phyloP scores from a whole-genome alignment of 1,139 yeast genomes.

The Taphrina communis region DNA sequence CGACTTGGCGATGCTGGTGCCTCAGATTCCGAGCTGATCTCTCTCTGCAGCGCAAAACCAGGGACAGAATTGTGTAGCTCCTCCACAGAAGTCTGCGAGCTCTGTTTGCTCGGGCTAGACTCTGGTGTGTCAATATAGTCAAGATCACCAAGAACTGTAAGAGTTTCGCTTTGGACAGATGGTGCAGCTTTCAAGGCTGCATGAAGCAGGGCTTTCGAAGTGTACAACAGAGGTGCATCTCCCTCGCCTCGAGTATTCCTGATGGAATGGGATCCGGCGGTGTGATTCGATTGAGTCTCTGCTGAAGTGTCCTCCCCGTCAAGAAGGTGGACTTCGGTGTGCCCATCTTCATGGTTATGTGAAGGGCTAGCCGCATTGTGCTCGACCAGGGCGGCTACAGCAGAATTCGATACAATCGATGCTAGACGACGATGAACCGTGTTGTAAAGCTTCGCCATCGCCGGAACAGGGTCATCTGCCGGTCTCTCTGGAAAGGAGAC shows the following conservation, averaged over 20 bases:
- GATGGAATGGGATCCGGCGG: not conserved
- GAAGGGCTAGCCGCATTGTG: not conserved
- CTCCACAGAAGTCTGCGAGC: not conserved
- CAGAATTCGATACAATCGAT: slow-evolving; percentile 19
- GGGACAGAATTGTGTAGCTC: slow-evolving; percentile 14
- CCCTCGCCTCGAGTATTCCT: not conserved
- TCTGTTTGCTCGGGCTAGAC: slow-evolving; percentile 21
- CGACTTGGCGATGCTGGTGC: slow-evolving; percentile 26
- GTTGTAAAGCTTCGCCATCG: slow-evolving; percentile 27
- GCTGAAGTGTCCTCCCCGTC: not conserved
- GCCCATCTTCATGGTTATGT: not conserved
- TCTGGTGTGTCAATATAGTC: slow-evolving; percentile 18
- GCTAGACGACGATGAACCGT: slow-evolving; percentile 31
- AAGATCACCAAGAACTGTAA: slow-evolving; percentile 21
- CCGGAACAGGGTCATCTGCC: slow-evolving; percentile 27
- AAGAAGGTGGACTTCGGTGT: not conserved
- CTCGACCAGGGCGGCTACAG: not conserved
- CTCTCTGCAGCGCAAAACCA: slow-evolving; percentile 33
- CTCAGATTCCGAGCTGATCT: slow-evolving; percentile 34
- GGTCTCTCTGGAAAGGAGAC: slow-evolving; percentile 38
- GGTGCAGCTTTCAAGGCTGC: slow-evolving; percentile 22
- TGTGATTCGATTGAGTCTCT: not conserved
- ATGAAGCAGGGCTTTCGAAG: not conserved
- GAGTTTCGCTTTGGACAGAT: slow-evolving; percentile 9
- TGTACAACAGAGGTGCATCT: not conserved